Base-by-base conservation (phyloP, 345 rosid genomes). In the Excoecaria cochinchinensis region DNA sequence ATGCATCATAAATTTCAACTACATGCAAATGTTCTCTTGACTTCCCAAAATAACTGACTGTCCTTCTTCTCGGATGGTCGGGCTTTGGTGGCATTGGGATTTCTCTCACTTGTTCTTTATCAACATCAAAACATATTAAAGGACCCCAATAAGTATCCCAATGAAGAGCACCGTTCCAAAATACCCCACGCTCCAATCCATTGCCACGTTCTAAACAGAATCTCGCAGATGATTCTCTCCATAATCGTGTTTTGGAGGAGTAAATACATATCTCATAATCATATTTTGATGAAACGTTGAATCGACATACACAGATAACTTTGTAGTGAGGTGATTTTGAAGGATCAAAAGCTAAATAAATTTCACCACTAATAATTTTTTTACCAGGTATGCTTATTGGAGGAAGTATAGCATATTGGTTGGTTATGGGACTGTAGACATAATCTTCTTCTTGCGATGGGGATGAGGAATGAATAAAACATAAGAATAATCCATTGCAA, bases 401-500 rank as follows among this genome's bases (percentile, higher is more conserved):
- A 62, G 87, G 88, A n/a, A 85, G 82, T 36, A 67, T 24, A 21
- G 79, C 71, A 61, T 67, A 68, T n/a, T 83, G 74, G 63, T 77
- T 76, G 22, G 86, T 88, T 1, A 85, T 76, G 15, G 83, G 87
- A 70, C 84, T 86, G 71, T 80, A 84, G 42, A 87, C 69, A 16
- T 81, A 84, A 75, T 80, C 82, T 25, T 59, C 48, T 19, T 21
- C n/a, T 50, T 48, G 31, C 1, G 19, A 24, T 15, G 7, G 57
- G 42, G 64, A 52, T 12, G 31, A 11, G 42, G 66, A 59, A 78
- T 71, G 47, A 69, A 79, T 80, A 65, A 38, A 58, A 74, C 90
- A 85, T 22, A 90, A 71, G 16, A 88, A 73, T 50, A 87, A 84
- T 13, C 90, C 89, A 69, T 85, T 86, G 77, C 89, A 85, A 47